phyloP scores from a whole-genome alignment of 1,284 basidiomycete genomes.

The Stygiomarasmius scandens region DNA sequence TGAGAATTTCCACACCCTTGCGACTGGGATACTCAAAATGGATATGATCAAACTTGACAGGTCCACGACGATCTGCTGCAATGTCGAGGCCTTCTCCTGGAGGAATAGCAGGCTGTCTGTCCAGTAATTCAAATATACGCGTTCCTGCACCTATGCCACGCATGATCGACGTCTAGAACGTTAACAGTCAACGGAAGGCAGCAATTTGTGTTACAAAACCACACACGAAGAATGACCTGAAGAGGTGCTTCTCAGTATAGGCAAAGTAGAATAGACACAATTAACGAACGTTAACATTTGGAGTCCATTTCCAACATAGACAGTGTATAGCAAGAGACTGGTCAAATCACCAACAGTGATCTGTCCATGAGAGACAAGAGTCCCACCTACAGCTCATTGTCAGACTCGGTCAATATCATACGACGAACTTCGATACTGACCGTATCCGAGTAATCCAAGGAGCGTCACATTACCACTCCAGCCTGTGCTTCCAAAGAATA shows the following conservation, averaged over 20 bases:
- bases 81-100: constrained; percentile 63
- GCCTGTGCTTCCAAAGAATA: constrained; percentile 92
- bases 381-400: constrained; percentile 63
- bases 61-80: constrained; percentile 57
- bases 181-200: neutral
- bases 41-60: constrained; percentile 79
- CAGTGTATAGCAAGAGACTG: constrained; percentile 90
- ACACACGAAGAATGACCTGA: constrained; percentile 62
- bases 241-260: neutral
- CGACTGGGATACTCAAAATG: constrained; percentile 88
- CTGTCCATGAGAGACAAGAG: constrained; percentile 83
- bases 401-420: neutral
- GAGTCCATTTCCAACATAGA: constrained; percentile 82
- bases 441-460: constrained; percentile 89
- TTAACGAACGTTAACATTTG: constrained; percentile 75
- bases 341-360: constrained; percentile 93
- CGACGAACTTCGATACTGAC: constrained; percentile 35
- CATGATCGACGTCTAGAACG: constrained; percentile 75
- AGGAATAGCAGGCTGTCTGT: constrained; percentile 74
- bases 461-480: constrained; percentile 96
- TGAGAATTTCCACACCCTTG: constrained; percentile 75
- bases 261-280: neutral
- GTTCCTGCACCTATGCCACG: constrained; percentile 91
- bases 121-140: constrained; percentile 92
- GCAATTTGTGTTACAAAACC: neutral